These are phyloP conservation scores for Crithidia mellificae DNA, from an alignment of 208 protist species.

Conservation along the genomic window DNA sequence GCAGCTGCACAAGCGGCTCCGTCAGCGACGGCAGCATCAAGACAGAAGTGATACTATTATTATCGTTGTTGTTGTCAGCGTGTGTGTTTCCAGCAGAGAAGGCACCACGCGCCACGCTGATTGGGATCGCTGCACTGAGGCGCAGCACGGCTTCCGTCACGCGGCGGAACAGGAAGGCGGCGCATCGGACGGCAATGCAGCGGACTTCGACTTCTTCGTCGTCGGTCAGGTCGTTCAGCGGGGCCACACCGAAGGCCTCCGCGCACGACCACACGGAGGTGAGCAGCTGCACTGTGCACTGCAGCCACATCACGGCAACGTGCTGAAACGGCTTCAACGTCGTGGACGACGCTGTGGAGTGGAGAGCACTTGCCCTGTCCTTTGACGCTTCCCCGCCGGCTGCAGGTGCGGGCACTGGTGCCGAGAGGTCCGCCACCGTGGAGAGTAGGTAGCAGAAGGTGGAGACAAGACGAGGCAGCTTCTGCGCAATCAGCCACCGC, in stretches of 20 bases:
- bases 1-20: slow-evolving; percentile 25
- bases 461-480: slow-evolving; percentile 48
- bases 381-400: background rate
- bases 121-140: slow-evolving; percentile 12
- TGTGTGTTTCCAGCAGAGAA: no score
- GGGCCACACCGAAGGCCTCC: slow-evolving; percentile 17
- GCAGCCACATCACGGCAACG: slow-evolving; percentile 13
- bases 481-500: slow-evolving; percentile 59
- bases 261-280: slow-evolving; percentile 34
- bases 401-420: background rate
- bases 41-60: background rate
- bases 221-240: slow-evolving; percentile 33
- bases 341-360: background rate
- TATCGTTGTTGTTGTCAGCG: background rate
- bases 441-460: slow-evolving; percentile 44
- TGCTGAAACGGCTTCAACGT: background rate
- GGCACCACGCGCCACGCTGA: no score
- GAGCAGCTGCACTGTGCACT: slow-evolving; percentile 34
- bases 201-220: slow-evolving; percentile 77
- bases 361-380: background rate
- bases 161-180: slow-evolving; percentile 34
- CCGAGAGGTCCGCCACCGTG: slow-evolving; percentile 22
- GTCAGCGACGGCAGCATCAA: slow-evolving; percentile 8
- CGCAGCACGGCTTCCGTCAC: slow-evolving; percentile 42
- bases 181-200: slow-evolving; percentile 40